Base-by-base conservation (phyloP, 169 alveolate genomes). In the Cyclospora cayetanensis region DNA sequence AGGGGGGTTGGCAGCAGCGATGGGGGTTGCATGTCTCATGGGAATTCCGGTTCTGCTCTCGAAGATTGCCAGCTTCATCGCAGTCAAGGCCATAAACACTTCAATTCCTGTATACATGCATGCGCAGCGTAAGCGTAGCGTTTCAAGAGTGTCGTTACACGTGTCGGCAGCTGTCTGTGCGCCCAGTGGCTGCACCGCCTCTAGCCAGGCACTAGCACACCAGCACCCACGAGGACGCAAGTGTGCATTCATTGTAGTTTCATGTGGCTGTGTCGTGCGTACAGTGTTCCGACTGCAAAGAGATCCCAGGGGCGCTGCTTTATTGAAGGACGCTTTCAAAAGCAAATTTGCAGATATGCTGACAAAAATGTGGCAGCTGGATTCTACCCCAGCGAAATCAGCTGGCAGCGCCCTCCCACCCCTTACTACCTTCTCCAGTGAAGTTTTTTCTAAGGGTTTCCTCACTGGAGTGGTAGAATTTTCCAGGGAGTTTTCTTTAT, bases 321-420 rank as follows among this genome's bases (percentile, higher is more conserved):
- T 80, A 22, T 53, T 80, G 53, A 80, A 80, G 52, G 50, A 34
- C 39, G 25, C 89, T 35, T 80, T 80, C 25, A 52, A 63, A 9
- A 42, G 74, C 50, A 80, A 27, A 80, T 80, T 50, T 53, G 55
- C 50, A 27, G n/a, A 35, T 15, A 50, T 80, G 89, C 72, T 80
- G 20, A 50, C 72, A 29, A 60, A 80, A 74, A 70, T 80, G 4
- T 80, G 89, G 89, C 89, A 80, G 89, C 74, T 80, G 53, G 89
- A 80, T 52, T 46, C 74, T 1, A 74, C 52, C 39, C 76, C 52
- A n/a, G 50, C 35, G 72, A 65, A 76, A 35, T 29, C 86, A 37
- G 66, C 43, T 2, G 86, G 43, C 15, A 41, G 4, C 11, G 27
- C 74, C 22, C 53, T 53, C 41, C 29, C 72, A 18, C 43, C 2